Evolutionary conservation across 352 stramenopile genomes (phyloP).

Genomic region (Phytophthora capsici): DNA sequence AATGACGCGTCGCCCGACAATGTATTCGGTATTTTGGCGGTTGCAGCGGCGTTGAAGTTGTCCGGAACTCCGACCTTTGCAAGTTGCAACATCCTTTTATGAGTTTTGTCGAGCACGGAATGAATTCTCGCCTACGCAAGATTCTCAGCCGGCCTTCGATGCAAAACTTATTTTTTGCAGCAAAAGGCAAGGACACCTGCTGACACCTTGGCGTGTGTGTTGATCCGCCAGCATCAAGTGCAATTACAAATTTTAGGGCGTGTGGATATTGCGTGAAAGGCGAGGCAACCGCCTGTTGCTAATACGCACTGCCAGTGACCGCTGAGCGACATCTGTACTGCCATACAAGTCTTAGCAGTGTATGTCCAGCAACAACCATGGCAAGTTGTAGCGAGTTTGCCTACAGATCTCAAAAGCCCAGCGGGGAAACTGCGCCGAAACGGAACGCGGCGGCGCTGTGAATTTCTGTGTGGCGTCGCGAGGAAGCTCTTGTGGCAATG

Average conservation of each 20-base stretch:
- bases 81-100: background rate
- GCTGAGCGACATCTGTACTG: constrained; percentile 18
- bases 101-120: background rate
- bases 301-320: constrained; percentile 17
- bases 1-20: background rate
- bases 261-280: constrained; percentile 41
- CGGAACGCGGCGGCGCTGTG: constrained; percentile 7
- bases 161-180: too few species aligned
- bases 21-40: constrained; percentile 5
- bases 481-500: constrained; percentile 1
- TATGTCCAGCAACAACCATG: background rate
- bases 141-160: constrained; percentile 17
- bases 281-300: constrained; percentile 22
- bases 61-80: background rate
- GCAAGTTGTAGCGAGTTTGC: constrained; percentile 3
- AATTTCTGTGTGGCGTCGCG: constrained; percentile 25
- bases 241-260: constrained; percentile 35
- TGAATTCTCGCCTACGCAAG: constrained; percentile 1
- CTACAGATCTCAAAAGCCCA: constrained; percentile 7
- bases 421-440: constrained; percentile 36
- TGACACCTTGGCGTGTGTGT: constrained; percentile 1
- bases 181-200: constrained; percentile 2
- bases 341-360: background rate
- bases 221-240: constrained; percentile 10
- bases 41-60: constrained; percentile 30